These are phyloP conservation scores for Tubosaeta brunneosetosa DNA, from an alignment of 768 basidiomycete species.

Conservation along the genomic window DNA sequence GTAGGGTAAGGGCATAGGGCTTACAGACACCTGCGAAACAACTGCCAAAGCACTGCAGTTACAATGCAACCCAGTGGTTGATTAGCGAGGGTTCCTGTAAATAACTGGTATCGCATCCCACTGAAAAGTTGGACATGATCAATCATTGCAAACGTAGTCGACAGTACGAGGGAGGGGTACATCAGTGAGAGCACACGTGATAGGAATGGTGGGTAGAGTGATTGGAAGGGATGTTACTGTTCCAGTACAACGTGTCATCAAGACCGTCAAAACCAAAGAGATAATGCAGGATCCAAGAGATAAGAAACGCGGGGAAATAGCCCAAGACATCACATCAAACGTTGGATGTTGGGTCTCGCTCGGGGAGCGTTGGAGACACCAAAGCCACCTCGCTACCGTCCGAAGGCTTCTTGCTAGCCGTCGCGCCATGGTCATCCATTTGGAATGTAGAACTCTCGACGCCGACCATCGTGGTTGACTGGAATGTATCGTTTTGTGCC, in stretches of 20 bases:
- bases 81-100: too few relatives aligned
- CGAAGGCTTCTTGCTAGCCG: not conserved
- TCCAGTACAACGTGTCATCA: not conserved
- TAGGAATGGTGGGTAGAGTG: not conserved
- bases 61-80: too few relatives aligned
- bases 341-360: not conserved
- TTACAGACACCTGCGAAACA: too few relatives aligned
- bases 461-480: not conserved
- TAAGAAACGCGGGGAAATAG: not conserved
- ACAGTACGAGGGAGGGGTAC: not conserved
- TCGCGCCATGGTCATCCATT: not conserved
- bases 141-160: not conserved
- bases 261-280: not conserved
- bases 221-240: not conserved
- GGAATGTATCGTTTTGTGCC: not conserved
- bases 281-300: not conserved
- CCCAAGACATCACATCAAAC: not conserved
- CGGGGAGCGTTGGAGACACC: not conserved
- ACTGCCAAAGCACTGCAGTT: too few relatives aligned
- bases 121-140: not conserved
- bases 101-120: not conserved
- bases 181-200: not conserved
- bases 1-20: too few relatives aligned
- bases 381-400: not conserved
- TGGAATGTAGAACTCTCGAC: not conserved